Base-by-base conservation (phyloP, 2,329 filamentous ascomycete genomes). In the Colletotrichum falcatum region DNA sequence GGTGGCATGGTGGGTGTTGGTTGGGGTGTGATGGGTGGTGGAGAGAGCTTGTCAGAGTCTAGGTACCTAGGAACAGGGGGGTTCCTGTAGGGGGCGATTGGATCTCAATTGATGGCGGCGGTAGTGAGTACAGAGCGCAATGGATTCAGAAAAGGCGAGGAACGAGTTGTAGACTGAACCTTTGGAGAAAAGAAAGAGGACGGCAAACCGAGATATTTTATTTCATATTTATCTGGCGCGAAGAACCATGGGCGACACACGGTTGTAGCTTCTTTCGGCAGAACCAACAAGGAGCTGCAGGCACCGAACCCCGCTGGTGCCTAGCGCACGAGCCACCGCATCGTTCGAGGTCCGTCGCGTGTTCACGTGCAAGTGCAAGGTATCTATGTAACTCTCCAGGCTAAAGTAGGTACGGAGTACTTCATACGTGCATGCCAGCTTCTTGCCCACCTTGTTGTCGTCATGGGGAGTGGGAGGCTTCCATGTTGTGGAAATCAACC, bases 1-100 rank as follows among this genome's bases (percentile, higher is more conserved):
- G 65, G 69, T 49, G 69, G 66, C 69, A 71, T 71, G 49, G 48
- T 67, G 60, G 65, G 65, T n/a, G n/a, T n/a, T n/a, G n/a, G n/a
- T n/a, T n/a, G n/a, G n/a, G n/a, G n/a, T 20, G 61, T n/a, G 39
- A 44, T 26, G 65, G 55, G 44, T 54, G 4, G 35, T 42, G 9
- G n/a, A 39, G 54, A 59, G 37, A 30, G 28, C 18, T 26, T 61
- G 37, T 28, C 12, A 28, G 33, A n/a, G 8, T 30, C 46, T 48
- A 12, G 35, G 23, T 23, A 20, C 18, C 39, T n/a, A 37, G 18
- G 51, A 35, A 56, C 30, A 8, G 6, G 3, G 30, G 11, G 5
- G 18, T 11, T 30, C 58, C 26, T 33, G 30, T 44, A 12, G 16
- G 5, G 37, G 18, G 39, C 20, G 26, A 56, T 48, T 49, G 65